phyloP scores from a whole-genome alignment of 108 stramenopile genomes.

The Thalassiosira profunda region DNA sequence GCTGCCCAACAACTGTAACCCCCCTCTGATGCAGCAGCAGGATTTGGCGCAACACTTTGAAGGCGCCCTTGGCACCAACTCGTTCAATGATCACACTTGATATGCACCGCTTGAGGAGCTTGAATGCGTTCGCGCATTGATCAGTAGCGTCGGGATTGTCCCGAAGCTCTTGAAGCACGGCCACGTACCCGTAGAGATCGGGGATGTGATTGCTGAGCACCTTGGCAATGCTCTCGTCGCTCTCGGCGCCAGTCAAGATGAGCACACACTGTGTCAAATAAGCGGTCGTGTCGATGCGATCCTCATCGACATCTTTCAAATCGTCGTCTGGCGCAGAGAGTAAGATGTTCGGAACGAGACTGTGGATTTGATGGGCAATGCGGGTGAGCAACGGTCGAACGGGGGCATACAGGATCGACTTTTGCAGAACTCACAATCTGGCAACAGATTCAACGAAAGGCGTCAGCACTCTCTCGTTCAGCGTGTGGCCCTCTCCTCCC shows the following conservation, averaged over 20 bases:
- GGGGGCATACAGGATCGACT: neutral
- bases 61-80: constrained; percentile 37
- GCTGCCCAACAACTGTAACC: constrained; percentile 30
- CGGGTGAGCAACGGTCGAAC: neutral
- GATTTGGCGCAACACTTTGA: constrained; percentile 33
- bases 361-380: neutral
- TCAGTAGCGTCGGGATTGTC: constrained; percentile 14
- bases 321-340: constrained; percentile 9
- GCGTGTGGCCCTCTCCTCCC: neutral
- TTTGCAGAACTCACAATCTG: constrained; percentile 19
- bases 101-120: constrained; percentile 29
- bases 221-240: constrained; percentile 44
- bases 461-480: constrained; percentile 19
- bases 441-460: constrained; percentile 25
- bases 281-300: constrained; percentile 9
- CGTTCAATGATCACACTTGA: constrained; percentile 34
- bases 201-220: constrained; percentile 37
- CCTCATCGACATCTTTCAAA: neutral
- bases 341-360: constrained; percentile 41
- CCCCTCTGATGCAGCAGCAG: constrained; percentile 31
- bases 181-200: constrained; percentile 41
- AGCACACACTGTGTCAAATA: constrained; percentile 21
- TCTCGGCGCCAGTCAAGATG: constrained; percentile 22
- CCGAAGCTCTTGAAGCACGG: constrained; percentile 23
- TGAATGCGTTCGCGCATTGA: constrained; percentile 22